Evolutionary conservation across 1,139 yeast species (phyloP), one percentile per base, ranked within the genome.

Genomic region (Kodamaea arcana): DNA sequence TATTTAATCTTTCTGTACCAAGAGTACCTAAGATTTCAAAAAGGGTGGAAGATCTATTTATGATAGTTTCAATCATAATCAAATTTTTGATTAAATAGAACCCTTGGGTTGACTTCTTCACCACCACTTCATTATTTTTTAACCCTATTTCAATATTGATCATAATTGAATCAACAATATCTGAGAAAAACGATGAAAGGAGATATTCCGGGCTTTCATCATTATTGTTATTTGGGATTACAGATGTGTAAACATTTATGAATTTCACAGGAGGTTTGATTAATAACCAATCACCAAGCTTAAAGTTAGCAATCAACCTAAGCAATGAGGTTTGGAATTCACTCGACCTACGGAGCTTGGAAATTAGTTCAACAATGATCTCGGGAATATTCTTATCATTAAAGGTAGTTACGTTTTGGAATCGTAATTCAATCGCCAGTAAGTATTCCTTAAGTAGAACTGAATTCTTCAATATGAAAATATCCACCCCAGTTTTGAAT

Each of bases 281-380:
- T 20, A 84, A 80, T 29, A 86, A 63, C 95, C 95, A 87, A 22
- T 75, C 72, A 2, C 85, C 86, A 20, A 80, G 69, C 24, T 67
- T 65, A 60, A 75, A 63, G 9, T 62, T 60, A 6, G 62, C 54
- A 40, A 85, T 76, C n/a, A 80, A 69, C 25, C 60, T 57, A 6
- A 72, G 38, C 31, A 82, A 72, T 17, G 83, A 75, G 15, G 68
- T 64, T 33, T 69, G 69, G 53, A 77, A 82, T 42, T 81, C 90
- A 25, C 84, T 71, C 29, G 84, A 63, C 42, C 77, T 76, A 32
- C 87, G 66, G 37, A 85, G 59, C 43, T 78, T 68, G 3, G 87
- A 76, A 64, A 72, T 54, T 10, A 80, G 60, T 40, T 83, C 92
- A 13, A 80, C 82, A 0, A 84, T 80, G 3, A 78, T 71, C 44